phyloP scores from a whole-genome alignment of 225 moss, liverwort and hornwort genomes.

The Rhytidiadelphus loreus region DNA sequence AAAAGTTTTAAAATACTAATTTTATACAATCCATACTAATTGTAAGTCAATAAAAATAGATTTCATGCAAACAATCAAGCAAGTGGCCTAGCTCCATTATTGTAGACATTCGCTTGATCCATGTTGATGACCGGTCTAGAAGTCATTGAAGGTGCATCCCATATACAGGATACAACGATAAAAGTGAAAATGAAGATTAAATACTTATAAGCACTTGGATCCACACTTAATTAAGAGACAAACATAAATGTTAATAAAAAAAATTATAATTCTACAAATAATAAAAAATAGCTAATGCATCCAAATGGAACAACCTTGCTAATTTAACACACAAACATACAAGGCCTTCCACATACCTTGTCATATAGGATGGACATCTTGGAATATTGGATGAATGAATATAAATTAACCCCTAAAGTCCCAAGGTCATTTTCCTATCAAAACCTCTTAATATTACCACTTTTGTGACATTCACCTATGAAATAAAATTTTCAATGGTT shows the following conservation, averaged over 20 bases:
- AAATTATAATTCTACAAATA: not conserved
- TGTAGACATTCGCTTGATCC: not conserved
- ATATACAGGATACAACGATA: too few relatives aligned
- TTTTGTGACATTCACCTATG: too few relatives aligned
- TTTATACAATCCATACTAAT: not conserved
- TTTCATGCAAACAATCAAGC: not conserved
- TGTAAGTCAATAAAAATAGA: rapidly evolving
- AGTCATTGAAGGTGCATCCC: not conserved
- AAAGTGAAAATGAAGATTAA: not conserved
- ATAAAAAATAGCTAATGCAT: rapidly evolving
- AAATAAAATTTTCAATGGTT: too few relatives aligned
- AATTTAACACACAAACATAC: not conserved
- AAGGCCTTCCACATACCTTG: not conserved
- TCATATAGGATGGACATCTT: not conserved
- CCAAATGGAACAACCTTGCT: rapidly evolving
- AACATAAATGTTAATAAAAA: not conserved
- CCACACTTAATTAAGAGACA: not conserved
- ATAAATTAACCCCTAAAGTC: too few relatives aligned
- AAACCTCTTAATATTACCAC: too few relatives aligned
- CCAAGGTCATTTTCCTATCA: too few relatives aligned
- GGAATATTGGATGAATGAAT: not conserved
- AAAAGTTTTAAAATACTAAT: not conserved
- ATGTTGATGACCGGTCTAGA: rapidly evolving
- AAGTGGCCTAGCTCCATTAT: not conserved
- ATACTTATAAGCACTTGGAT: not conserved